A percentile compares a stretch with the other conserved stretches of the same genome.
phyloP scores from a whole-genome alignment of 2,329 filamentous ascomycete species.

The Stromatinia cepivora region DNA sequence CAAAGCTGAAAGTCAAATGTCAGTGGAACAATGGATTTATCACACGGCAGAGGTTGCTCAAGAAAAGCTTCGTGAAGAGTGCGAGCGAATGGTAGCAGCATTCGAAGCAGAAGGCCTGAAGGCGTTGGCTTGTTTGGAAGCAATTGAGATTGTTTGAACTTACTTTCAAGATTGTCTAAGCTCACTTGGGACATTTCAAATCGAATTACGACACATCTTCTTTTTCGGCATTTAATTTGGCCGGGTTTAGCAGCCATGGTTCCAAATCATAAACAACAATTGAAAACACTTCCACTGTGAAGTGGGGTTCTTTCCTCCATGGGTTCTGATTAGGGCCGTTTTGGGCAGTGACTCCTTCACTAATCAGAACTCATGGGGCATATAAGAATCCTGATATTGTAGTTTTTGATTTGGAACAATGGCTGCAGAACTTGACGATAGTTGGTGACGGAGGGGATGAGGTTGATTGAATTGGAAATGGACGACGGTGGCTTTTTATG shows the following conservation, averaged over 20 bases:
- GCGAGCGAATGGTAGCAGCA: conserved; percentile 75
- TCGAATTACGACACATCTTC: background rate
- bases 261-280: background rate
- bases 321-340: background rate
- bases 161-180: background rate
- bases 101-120: conserved; percentile 83
- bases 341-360: background rate
- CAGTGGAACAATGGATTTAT: conserved; percentile 88
- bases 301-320: background rate
- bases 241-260: background rate
- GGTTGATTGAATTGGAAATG: conserved; percentile 36
- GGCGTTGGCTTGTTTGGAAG: conserved; percentile 74
- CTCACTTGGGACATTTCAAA: background rate
- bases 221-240: background rate
- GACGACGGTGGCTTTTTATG: background rate
- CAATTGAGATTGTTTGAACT: conserved; percentile 17
- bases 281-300: background rate
- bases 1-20: conserved; percentile 82
- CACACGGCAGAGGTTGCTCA: conserved; percentile 80
- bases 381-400: background rate
- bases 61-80: conserved; percentile 74
- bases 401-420: background rate
- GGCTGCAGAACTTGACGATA: background rate
- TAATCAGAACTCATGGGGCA: background rate
- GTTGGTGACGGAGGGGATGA: background rate